Evolutionary conservation across 1,139 yeast genomes (phyloP), one percentile per base, ranked within the genome.

Genomic region (Kurtzmaniella quercitrusa): DNA sequence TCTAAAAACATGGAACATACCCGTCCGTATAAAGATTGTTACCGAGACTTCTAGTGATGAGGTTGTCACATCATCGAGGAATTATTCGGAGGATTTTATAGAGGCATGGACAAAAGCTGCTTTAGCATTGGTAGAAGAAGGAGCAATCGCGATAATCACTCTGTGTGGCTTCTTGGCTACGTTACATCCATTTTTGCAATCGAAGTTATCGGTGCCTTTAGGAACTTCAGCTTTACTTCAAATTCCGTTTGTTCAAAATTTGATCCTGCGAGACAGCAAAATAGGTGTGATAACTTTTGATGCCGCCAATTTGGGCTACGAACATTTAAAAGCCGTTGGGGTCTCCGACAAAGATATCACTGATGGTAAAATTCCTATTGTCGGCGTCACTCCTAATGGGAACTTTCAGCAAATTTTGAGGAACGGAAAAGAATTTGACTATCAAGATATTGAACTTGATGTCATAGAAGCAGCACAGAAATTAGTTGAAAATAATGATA

Each of bases 211-310:
- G 11, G 51, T 62, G 17, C 68, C 68, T 18, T 53, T 63, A 22
- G 66, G 61, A 2, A 55, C 66, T 5, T 54, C 61, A 38, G 49
- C 62, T 16, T 43, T 63, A 15, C 38, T 63, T 3, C 67, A 63
- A 42, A 43, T 63, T 11, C 62, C 67, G 7, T 43, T 53, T 36
- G 59, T 59, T 7, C 33, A 54, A n/a, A 40, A 48, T 2, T 47
- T 55, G 15, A 39, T 56, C 1, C 46, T 46, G 2, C 49, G 51
- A 5, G 52, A 45, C 7, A 54, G 54, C 36, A 57, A 52, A 32
- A 45, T 63, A 15, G 65, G 59, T 1, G 52, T 63, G 4, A 33
- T 63, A 17, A 62, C 68, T 1, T 63, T 63, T 48, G 63, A 62
- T 45, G 53, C 48, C 2, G 37, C 44, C 0, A 45, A 42, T 3